phyloP scores from a whole-genome alignment of 768 basidiomycete species.

The Lactarius hatsudake region DNA sequence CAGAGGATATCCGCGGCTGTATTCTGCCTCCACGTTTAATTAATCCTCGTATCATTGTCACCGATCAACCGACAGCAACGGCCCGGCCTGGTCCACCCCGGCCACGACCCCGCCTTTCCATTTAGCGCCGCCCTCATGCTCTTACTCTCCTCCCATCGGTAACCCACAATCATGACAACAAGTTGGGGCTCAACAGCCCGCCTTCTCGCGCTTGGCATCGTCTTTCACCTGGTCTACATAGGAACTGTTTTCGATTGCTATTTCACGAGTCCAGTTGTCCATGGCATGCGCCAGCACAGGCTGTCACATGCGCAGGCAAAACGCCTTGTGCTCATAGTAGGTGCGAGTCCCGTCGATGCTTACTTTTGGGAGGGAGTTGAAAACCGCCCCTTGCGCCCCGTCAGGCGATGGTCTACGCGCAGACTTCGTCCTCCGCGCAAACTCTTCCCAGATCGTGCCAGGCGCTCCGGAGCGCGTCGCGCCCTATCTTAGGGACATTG shows the following conservation, averaged over 20 bases:
- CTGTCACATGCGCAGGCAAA: conserved; percentile 52
- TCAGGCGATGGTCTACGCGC: conserved; percentile 82
- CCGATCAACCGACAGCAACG: neutral
- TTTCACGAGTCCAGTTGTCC: conserved; percentile 78
- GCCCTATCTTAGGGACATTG: conserved; percentile 69
- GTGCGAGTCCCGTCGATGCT: conserved; percentile 37
- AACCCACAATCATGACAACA: conserved; percentile 14
- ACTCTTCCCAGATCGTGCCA: conserved; percentile 55
- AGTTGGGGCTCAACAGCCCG: conserved; percentile 26
- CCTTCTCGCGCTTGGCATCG: conserved; percentile 62
- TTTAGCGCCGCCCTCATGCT: neutral
- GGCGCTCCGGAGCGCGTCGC: conserved; percentile 60
- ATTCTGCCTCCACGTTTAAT: neutral
- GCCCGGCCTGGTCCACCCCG: neutral
- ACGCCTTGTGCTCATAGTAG: conserved; percentile 76
- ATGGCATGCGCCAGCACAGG: conserved; percentile 65
- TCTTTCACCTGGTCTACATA: conserved; percentile 74
- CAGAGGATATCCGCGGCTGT: neutral
- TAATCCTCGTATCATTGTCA: neutral
- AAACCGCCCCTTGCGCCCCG: neutral
- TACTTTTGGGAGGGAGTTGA: neutral
- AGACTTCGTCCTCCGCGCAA: conserved; percentile 67
- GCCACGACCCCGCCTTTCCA: neutral
- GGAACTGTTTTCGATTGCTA: conserved; percentile 82
- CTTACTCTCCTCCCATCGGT: neutral